A percentile compares a stretch with the other conserved stretches of the same genome.
phyloP scores from a whole-genome alignment of 1,284 basidiomycete genomes.

The Ustilago xerochloae region DNA sequence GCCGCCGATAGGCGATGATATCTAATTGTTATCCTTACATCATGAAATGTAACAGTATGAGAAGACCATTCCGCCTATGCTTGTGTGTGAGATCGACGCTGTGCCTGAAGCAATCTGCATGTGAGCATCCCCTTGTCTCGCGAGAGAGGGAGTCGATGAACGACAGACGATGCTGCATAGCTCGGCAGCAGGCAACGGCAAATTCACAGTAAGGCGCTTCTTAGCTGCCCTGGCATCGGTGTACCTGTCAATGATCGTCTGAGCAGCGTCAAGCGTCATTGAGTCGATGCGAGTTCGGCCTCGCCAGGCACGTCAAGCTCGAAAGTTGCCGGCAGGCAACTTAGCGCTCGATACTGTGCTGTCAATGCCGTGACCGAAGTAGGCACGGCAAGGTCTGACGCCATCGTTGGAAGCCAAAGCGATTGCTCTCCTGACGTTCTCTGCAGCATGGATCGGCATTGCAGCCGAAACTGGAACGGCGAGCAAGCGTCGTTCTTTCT shows the following conservation, averaged over 20 bases:
- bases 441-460: too few species aligned
- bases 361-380: too few species aligned
- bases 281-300: not conserved
- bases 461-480: too few species aligned
- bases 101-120: too few species aligned
- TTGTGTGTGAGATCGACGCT: not conserved
- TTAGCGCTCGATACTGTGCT: too few species aligned
- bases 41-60: constrained; percentile 30
- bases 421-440: too few species aligned
- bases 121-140: not conserved
- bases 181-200: constrained; percentile 13
- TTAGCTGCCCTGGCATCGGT: too few species aligned
- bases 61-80: not conserved
- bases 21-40: not conserved
- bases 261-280: not conserved
- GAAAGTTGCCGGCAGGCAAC: too few species aligned
- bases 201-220: too few species aligned
- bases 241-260: not conserved
- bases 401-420: too few species aligned
- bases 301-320: not conserved
- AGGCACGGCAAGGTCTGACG: not conserved
- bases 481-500: too few species aligned
- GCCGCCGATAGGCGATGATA: constrained; percentile 11
- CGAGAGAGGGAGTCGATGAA: not conserved
- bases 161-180: constrained; percentile 1